Evolutionary conservation across 371 early-diverging fungal species (phyloP), one percentile per base, ranked within the genome.

Genomic region (Amoeboaphelidium occidentale): DNA sequence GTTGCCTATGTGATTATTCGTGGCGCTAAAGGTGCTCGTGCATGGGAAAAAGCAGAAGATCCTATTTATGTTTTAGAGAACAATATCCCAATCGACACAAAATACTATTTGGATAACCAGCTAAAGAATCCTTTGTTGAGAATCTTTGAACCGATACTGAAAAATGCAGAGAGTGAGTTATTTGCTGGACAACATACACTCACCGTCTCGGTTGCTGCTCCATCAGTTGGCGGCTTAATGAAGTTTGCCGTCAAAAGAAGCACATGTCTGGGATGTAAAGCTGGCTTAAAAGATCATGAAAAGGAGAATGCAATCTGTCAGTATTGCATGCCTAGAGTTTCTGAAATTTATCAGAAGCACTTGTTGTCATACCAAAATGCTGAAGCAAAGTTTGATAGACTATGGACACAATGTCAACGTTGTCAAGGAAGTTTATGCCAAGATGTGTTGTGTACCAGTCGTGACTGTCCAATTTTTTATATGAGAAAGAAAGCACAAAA

Each of bases 361-460:
- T 63, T 54, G 69, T 52, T 46, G 50, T 49, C 58, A 39, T 43
- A 84, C 27, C 83, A 78, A 43, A 72, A 75, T 39, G 68, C 79
- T 2, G 87, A 92, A 60, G 67, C 70, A 4, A 70, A 74, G 32
- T 97, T 75, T 61, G 70, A 90, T 23, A 66, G 90, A 17, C 73
- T 98, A 42, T 97, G 99, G 98, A 86, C 94, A 17, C 96, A 99
- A 62, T 99, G 99, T 58, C 99, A 98, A 62, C 74, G 97, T 32
- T 98, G 99, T 63, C 96, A 97, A 64, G 93, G 97, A 25, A 81
- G 84, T 51, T 58, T 97, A 47, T 87, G 91, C 62, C 89, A 87
- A 56, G 96, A 97, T 51, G 93, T 99, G 3, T 68, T 98, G 49
- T 99, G 99, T 69, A 81, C 86, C 3, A 88, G 86, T 58, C 82